phyloP scores from a whole-genome alignment of 176 grass and related monocot species.

The Rhynchospora breviuscula region DNA sequence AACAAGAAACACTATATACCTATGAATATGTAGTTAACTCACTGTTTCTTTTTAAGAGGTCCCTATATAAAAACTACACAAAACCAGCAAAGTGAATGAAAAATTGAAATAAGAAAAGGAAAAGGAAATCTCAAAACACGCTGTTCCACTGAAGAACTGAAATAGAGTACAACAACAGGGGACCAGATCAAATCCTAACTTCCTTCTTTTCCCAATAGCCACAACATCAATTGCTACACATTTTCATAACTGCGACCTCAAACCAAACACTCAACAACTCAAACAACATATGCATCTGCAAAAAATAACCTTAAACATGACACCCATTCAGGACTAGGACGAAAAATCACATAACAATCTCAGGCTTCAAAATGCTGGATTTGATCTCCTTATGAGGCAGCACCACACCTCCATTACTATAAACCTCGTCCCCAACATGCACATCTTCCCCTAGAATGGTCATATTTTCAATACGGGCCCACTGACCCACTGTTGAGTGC shows the following conservation, averaged over 20 bases:
- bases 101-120: neutral
- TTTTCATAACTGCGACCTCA: neutral
- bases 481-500: conserved; percentile 85
- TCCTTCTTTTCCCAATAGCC: neutral
- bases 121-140: neutral
- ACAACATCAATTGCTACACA: conserved; percentile 1
- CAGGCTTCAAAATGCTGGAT: conserved; percentile 85
- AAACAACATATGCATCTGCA: neutral
- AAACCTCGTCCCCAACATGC: conserved; percentile 82
- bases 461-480: conserved; percentile 83
- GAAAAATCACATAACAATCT: conserved; percentile 87
- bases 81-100: neutral
- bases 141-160: neutral
- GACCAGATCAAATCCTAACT: neutral
- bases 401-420: conserved; percentile 85
- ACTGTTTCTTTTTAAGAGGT: neutral
- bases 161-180: neutral
- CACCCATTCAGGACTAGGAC: neutral
- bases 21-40: neutral
- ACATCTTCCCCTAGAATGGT: conserved; percentile 89
- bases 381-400: conserved; percentile 94
- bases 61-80: conserved; percentile 1
- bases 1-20: neutral
- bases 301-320: neutral
- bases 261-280: neutral